Base-by-base conservation (phyloP, 495 filamentous ascomycete genomes). In the Penicillium maclennaniae region DNA sequence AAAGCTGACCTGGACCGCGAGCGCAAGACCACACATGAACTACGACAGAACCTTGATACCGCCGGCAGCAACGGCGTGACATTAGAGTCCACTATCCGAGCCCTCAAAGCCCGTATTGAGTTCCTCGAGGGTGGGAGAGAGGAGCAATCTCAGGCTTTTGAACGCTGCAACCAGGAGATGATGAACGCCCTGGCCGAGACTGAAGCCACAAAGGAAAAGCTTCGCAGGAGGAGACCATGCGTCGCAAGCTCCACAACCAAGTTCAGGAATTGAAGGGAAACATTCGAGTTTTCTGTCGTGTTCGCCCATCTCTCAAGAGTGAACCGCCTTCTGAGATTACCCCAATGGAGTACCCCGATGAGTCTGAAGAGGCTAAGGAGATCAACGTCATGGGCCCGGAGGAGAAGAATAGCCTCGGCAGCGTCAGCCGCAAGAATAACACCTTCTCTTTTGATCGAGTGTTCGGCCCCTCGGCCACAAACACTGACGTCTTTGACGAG, bases 191-290 rank as follows among this genome's bases (percentile, higher is more conserved):
- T 87, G 26, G 77, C 79, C 26, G 74, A 84, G 27, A 87, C 83
- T 4, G 80, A 85, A 26, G 77, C 81, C 39, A 83, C 85, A 3
- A 85, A 89, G 45, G 86, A 89, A 51, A 96, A 92, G 63, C 73
- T 99, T 26, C 86, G 93, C 45, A 87, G 82, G 93, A 99, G 67
- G 93, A 99, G 66, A 95, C 89, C 1, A 73, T 96, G 20, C 82
- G 93, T 25, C 84, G 95, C 36, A 92, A 93, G 60, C 82, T 99
- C 9, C 95, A 97, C 74, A 97, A 97, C 66, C 92, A 96, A 67
- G 91, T 97, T 34, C 92, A 97, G 66, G 95, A 99, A 59, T 79
- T 99, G n/a, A 96, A 96, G 69, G 93, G 93, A 49, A 99, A 99
- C 59, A 99, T 99, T 58, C 88, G 93, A 9, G 93, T 99, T 37